These are phyloP conservation scores for Gossypium trilobum DNA, from an alignment of 441 rosid genomes.

Conservation along the genomic window DNA sequence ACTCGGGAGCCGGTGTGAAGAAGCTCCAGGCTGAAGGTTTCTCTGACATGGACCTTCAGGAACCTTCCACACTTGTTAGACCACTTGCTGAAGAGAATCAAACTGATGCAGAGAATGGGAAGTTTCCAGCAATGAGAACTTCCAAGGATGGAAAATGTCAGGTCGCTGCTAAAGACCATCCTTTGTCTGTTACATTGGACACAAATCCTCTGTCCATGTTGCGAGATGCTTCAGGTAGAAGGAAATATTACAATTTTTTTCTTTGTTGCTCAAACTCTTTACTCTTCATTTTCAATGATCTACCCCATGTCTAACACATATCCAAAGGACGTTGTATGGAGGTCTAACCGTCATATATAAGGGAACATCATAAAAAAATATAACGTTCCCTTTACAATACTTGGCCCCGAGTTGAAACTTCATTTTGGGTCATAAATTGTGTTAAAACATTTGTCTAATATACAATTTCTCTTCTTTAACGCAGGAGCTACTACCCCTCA, in stretches of 20 bases:
- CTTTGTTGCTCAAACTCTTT: background rate
- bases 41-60: constrained; percentile 12
- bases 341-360: background rate
- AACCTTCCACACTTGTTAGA: constrained; percentile 22
- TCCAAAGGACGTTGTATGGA: background rate
- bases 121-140: background rate
- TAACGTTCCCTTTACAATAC: no score
- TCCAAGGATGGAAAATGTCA: background rate
- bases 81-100: constrained; percentile 23
- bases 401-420: background rate
- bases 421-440: background rate
- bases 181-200: constrained; percentile 27
- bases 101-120: constrained; percentile 5
- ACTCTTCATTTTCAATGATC: background rate
- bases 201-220: constrained; percentile 31
- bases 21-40: constrained; percentile 27
- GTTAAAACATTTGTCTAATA: background rate
- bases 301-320: background rate
- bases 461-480: background rate
- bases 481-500: constrained; percentile 41
- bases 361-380: background rate
- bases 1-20: constrained; percentile 31
- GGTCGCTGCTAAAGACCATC: constrained; percentile 22
- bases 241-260: background rate
- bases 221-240: constrained; percentile 36